These are phyloP conservation scores for Lentithecium fluviatile DNA, from an alignment of 495 filamentous ascomycete species.

Conservation along the genomic window DNA sequence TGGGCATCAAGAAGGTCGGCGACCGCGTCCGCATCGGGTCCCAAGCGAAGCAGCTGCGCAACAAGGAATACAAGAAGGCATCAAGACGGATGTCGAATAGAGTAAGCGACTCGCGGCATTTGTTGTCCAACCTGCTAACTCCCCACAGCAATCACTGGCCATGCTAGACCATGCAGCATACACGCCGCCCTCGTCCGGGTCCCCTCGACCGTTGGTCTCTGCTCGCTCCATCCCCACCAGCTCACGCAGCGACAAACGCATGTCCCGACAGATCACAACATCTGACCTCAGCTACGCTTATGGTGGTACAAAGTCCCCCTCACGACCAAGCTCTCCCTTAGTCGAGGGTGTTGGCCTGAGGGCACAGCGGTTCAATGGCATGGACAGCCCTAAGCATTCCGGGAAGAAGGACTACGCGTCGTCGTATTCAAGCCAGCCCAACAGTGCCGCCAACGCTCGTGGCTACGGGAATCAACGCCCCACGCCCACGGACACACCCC, in stretches of 20 bases:
- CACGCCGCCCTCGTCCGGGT: slow-evolving; percentile 64
- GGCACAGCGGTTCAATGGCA: slow-evolving; percentile 49
- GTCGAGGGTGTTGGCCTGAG: slow-evolving; percentile 53
- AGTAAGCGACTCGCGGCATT: slow-evolving; percentile 52
- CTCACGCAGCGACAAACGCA: slow-evolving; percentile 65
- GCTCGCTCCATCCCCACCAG: slow-evolving; percentile 47
- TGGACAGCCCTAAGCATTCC: slow-evolving; percentile 53
- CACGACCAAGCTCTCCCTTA: slow-evolving; percentile 71
- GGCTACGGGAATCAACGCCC: slow-evolving; percentile 22
- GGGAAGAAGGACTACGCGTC: slow-evolving; percentile 52
- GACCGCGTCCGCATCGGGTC: slow-evolving; percentile 93
- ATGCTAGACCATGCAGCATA: slow-evolving; percentile 60
- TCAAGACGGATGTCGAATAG: slow-evolving; percentile 73
- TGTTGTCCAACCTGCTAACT: slow-evolving; percentile 29
- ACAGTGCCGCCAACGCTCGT: slow-evolving; percentile 8
- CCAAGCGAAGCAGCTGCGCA: slow-evolving; percentile 85
- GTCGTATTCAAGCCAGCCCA: slow-evolving; percentile 49
- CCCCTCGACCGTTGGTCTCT: slow-evolving; percentile 60
- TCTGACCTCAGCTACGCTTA: slow-evolving; percentile 41
- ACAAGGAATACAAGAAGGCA: slow-evolving; percentile 76
- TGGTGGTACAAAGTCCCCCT: slow-evolving; percentile 54
- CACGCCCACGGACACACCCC: slow-evolving; percentile 42
- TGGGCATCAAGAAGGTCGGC: slow-evolving; percentile 97
- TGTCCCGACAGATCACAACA: slow-evolving; percentile 60
- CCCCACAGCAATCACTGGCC: slow-evolving; percentile 65